Evolutionary conservation across 805 yeast genomes (phyloP).

Genomic region (Myxozyma neglecta): DNA sequence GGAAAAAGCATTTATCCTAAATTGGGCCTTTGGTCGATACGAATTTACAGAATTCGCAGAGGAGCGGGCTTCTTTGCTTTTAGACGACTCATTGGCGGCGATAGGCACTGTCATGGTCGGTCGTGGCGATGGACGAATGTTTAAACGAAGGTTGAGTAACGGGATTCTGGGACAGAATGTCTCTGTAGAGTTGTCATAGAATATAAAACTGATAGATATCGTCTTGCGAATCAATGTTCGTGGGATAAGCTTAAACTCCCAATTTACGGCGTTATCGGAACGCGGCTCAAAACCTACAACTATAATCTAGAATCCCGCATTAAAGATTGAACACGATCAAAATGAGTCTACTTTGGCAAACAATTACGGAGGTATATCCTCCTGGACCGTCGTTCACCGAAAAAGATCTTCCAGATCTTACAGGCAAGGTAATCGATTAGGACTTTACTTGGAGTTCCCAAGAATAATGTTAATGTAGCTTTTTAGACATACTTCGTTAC

Average conservation of each 20-base stretch:
- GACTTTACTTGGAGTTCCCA: background rate
- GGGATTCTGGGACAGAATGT: slow-evolving; percentile 14
- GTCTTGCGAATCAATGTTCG: too few species aligned
- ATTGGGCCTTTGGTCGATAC: slow-evolving; percentile 34
- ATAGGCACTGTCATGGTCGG: slow-evolving; percentile 33
- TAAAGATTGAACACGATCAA: background rate
- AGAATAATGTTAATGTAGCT: background rate
- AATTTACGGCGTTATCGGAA: background rate
- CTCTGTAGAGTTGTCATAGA: slow-evolving; percentile 6
- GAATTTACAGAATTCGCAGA: slow-evolving; percentile 23
- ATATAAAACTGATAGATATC: background rate
- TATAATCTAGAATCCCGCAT: background rate
- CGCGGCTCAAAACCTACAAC: slow-evolving; percentile 1
- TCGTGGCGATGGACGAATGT: slow-evolving; percentile 30
- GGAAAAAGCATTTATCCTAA: slow-evolving; percentile 11
- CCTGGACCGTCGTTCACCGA: slow-evolving; percentile 27
- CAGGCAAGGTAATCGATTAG: slow-evolving; percentile 14
- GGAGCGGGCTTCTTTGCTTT: slow-evolving; percentile 6
- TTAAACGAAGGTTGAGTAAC: slow-evolving; percentile 16
- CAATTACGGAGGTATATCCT: slow-evolving; percentile 26
- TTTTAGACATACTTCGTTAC: slow-evolving; percentile 21
- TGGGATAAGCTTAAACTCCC: background rate
- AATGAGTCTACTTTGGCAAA: slow-evolving; percentile 26
- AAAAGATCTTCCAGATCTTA: slow-evolving; percentile 22
- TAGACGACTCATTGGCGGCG: slow-evolving; percentile 19